Base-by-base conservation (phyloP, 2,329 filamentous ascomycete species). In the Pseudogymnoascus sp. region DNA sequence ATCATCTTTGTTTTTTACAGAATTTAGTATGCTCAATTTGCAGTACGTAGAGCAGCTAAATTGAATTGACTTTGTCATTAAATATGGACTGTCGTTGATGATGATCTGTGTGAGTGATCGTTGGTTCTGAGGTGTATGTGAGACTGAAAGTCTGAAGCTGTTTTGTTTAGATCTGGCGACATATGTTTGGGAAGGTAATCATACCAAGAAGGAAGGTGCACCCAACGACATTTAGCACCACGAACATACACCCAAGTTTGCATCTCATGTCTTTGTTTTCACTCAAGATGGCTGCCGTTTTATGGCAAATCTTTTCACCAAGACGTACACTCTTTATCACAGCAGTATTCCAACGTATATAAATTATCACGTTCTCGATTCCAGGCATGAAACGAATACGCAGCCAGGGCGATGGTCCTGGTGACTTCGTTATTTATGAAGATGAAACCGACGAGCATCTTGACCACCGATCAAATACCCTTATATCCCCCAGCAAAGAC, bases 331-430 rank as follows among this genome's bases (percentile, higher is more conserved):
- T 54, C 28, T 54, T 54, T 54, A 54, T 54, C 18, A 18, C 28
- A 54, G 18, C 47, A 33, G 28, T 54, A 54, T 20, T 20, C 47
- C 28, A 14, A 28, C 33, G 28, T 54, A 33, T 20, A 54, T 54
- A 54, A 28, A 16, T 11, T 14, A 54, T 35, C 11, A 6, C n/a
- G 47, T 14, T 57, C 20, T 47, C 30, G 25, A 41, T 33, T 9
- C 2, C 58, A 58, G 63, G 22, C 20, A 70, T 70, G 67, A 68
- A 68, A 58, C 62, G 65, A 30, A 63, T 58, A 33, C 62, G 62
- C 38, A 67, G 59, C 54, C 64, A 61, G n/a, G 61, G 43, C 43
- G 58, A 38, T 18, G 47, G 47, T 35, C 41, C 60, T 30, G 60
- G 35, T 2, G 43, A 64, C 22, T 60, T 61, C 9, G 16, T 33